Evolutionary conservation across 257 asterid genomes (phyloP).

Genomic region (Ehretia macrophylla): DNA sequence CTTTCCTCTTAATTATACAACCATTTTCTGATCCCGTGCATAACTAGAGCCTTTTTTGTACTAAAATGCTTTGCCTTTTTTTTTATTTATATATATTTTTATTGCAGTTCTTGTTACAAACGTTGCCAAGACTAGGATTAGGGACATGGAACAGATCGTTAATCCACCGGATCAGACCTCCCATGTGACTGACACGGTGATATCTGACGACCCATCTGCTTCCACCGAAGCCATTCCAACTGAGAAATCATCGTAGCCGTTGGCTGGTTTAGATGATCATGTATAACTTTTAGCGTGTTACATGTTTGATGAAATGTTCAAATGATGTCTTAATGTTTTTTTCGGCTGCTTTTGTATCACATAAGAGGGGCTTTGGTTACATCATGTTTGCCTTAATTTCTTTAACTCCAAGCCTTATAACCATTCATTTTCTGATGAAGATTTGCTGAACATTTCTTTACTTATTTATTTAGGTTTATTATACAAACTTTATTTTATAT

Average conservation of each 20-base stretch:
- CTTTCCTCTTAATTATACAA: neutral
- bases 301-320: slow-evolving; percentile 25
- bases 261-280: neutral
- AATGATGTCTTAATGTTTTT: neutral
- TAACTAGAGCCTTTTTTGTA: neutral
- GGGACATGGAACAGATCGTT: slow-evolving; percentile 54
- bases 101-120: slow-evolving; percentile 52
- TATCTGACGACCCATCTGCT: slow-evolving; percentile 19
- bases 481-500: too few relatives aligned
- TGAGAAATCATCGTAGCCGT: slow-evolving; percentile 15
- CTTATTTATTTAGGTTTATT: too few relatives aligned
- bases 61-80: neutral
- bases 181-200: slow-evolving; percentile 2
- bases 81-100: neutral
- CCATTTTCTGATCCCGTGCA: neutral
- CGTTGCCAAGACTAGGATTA: slow-evolving; percentile 53
- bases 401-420: too few relatives aligned
- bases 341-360: neutral
- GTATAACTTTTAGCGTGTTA: neutral
- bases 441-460: too few relatives aligned
- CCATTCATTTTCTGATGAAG: too few relatives aligned
- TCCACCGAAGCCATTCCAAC: slow-evolving; percentile 20
- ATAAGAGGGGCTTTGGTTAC: neutral
- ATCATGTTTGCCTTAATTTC: neutral
- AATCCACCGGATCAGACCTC: slow-evolving; percentile 28